These are phyloP conservation scores for Capsicum rhomboideum DNA, from an alignment of 257 asterid species.

Conservation along the genomic window DNA sequence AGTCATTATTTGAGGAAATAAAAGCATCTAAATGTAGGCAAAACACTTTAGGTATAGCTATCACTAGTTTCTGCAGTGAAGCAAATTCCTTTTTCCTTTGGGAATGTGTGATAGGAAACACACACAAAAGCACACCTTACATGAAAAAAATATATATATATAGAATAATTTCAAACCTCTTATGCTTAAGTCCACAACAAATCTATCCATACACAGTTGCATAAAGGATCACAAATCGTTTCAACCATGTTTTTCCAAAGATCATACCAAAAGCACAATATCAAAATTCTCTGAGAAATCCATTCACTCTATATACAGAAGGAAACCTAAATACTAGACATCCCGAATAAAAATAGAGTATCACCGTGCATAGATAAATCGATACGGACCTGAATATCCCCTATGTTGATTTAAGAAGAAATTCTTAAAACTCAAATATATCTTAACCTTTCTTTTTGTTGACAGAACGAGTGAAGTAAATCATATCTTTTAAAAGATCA, in stretches of 20 bases:
- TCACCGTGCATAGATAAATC: background rate
- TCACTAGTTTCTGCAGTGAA: background rate
- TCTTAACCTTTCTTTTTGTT: background rate
- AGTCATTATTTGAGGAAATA: no score
- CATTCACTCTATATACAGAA: background rate
- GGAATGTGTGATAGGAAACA: no score
- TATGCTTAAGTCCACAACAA: background rate
- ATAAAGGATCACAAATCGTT: no score
- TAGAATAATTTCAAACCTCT: background rate
- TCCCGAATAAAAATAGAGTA: background rate
- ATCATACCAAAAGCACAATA: background rate
- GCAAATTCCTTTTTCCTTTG: background rate
- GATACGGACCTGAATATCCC: background rate
- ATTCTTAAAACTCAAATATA: background rate
- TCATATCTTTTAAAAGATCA: no score
- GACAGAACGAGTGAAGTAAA: background rate
- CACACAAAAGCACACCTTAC: background rate
- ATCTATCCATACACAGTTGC: background rate
- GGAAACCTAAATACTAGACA: background rate
- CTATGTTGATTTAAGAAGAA: background rate
- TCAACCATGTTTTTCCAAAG: no score
- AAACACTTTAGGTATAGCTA: no score
- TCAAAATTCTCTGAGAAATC: background rate
- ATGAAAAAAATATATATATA: background rate
- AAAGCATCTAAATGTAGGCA: no score